Evolutionary conservation across 2,329 filamentous ascomycete genomes (phyloP), one percentile per base, ranked within the genome.

Genomic region (Westerdykella sp.): DNA sequence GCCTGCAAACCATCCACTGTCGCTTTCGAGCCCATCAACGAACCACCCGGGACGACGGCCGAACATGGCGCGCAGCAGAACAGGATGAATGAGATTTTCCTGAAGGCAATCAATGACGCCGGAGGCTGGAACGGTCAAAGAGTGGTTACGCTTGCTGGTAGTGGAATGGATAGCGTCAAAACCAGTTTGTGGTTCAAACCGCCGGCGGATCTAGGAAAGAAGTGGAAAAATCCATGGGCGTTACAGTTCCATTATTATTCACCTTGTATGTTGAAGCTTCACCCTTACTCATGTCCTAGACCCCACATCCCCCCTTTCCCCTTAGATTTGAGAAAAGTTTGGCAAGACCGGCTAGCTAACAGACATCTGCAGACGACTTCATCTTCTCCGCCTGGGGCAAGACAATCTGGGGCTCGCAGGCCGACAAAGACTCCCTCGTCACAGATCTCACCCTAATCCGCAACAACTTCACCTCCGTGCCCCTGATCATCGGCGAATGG

Each of bases 171-270:
- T 54, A 69, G 69, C 12, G 53, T 66, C 11, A 76, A 79, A 57
- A 80, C 77, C 2, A 71, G 67, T 1, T 61, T 76, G 46, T 80
- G 72, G 71, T 81, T 81, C 51, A 60, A 71, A 45, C 62, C 62
- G 9, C 74, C 75, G 0, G 58, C 61, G 1, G 32, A 35, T 12
- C 32, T 35, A 13, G 69, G 72, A 23, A 36, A 49, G 4, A 63
- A 57, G 41, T 75, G 73, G 34, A 69, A 70, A 11, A 78, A 79
- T 44, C 78, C 78, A 0, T 81, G 76, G 71, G 77, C 74, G 0
- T 69, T 81, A 23, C 78, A 81, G 55, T 80, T 78, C 55, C 79
- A 82, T 54, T 81, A 80, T 60, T 82, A 81, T 62, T 73, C 69
- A 7, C 77, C 76, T 10, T 79, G 75, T 61, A 72, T 73, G 57